These are phyloP conservation scores for Akanthomyces lecanii DNA, from an alignment of 2,329 filamentous ascomycete species.

Conservation along the genomic window DNA sequence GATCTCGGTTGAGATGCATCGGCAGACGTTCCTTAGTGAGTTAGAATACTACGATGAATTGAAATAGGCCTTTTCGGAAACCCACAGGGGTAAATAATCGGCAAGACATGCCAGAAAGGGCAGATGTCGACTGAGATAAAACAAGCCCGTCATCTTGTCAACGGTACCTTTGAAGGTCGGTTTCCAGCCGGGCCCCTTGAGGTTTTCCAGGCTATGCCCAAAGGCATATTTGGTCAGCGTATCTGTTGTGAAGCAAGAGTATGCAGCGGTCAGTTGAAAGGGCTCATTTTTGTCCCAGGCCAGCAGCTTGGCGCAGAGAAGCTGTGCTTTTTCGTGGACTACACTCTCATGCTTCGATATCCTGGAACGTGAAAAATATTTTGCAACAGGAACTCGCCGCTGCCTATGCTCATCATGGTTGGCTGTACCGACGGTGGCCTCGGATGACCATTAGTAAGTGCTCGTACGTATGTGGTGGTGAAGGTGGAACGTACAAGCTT, in stretches of 20 bases:
- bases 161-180: constrained; percentile 17
- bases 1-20: not conserved
- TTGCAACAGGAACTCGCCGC: constrained; percentile 21
- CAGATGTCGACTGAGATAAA: constrained; percentile 18
- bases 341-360: constrained; percentile 21
- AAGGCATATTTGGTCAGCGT: constrained; percentile 28
- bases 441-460: not conserved
- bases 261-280: constrained; percentile 17
- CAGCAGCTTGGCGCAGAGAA: constrained; percentile 20
- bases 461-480: not conserved
- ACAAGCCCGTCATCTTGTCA: constrained; percentile 18
- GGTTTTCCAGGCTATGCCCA: constrained; percentile 20
- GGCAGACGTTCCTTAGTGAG: not conserved
- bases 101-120: constrained; percentile 14
- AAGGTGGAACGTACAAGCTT: not conserved
- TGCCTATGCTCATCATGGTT: constrained; percentile 24
- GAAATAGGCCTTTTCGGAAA: not conserved
- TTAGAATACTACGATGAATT: not conserved
- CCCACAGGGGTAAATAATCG: constrained; percentile 17
- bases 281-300: constrained; percentile 5
- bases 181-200: constrained; percentile 16
- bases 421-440: constrained; percentile 20
- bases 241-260: constrained; percentile 25
- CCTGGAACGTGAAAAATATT: constrained; percentile 23
- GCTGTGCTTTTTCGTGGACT: constrained; percentile 20